Conservation (phyloP, 2,329 filamentous ascomycete genomes). For the Coniochaeta sp. region DNA sequence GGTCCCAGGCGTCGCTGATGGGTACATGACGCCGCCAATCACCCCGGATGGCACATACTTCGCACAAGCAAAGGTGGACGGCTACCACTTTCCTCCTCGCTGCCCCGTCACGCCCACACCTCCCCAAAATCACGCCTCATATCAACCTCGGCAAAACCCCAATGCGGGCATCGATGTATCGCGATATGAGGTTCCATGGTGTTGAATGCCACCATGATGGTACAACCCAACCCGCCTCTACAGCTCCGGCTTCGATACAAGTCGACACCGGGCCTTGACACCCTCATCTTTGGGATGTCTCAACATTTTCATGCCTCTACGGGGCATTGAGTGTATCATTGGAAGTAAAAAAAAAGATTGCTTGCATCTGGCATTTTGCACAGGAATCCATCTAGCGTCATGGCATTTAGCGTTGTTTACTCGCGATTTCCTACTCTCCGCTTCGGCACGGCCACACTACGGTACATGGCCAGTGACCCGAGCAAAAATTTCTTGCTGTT, state of each 20-base stretch:
- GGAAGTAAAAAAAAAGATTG: slow-evolving; percentile 2
- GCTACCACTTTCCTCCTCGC: slow-evolving; percentile 40
- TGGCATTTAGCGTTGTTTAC: slow-evolving; percentile 3
- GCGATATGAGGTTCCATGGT: background rate
- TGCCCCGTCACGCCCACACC: slow-evolving; percentile 59
- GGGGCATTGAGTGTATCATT: slow-evolving; percentile 1
- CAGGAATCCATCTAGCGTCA: slow-evolving; percentile 2
- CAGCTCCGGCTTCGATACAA: background rate
- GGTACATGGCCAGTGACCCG: background rate
- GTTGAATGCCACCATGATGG: background rate
- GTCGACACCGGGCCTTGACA: background rate
- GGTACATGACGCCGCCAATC: slow-evolving; percentile 79
- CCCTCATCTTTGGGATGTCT: background rate
- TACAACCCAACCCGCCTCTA: background rate
- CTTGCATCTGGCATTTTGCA: background rate
- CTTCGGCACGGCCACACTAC: background rate
- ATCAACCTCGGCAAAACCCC: slow-evolving; percentile 20
- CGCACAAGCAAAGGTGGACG: slow-evolving; percentile 27
- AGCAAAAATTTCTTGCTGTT: slow-evolving; percentile 7
- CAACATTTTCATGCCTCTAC: background rate
- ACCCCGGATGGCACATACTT: slow-evolving; percentile 65
- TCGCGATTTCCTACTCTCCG: background rate
- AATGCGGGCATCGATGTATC: background rate
- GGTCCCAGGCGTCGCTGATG: slow-evolving; percentile 55
- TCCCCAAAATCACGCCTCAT: slow-evolving; percentile 12